Percentiles rank a stretch among this genome's conserved stretches.
These are phyloP conservation scores for Casaregolazyma suthepensis DNA, from an alignment of 1,139 yeast species.

Conservation along the genomic window DNA sequence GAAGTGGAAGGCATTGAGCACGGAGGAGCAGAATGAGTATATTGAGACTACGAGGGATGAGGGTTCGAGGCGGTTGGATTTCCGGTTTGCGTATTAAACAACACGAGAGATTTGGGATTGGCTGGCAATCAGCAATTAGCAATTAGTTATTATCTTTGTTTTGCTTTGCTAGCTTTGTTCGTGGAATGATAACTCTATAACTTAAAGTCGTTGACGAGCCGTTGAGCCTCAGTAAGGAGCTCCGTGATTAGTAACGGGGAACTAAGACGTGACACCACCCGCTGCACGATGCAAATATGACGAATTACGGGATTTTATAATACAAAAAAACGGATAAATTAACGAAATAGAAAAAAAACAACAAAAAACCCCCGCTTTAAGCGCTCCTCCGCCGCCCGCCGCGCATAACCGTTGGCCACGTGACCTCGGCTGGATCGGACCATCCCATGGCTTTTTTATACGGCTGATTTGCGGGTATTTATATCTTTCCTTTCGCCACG, in stretches of 20 bases:
- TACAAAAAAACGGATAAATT: neutral
- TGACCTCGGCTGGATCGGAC: neutral
- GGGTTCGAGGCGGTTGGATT: constrained; percentile 51
- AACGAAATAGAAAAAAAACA: too few species aligned
- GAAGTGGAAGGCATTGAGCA: constrained; percentile 44
- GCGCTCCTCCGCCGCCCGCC: neutral
- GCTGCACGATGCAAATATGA: neutral
- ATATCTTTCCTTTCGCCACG: neutral
- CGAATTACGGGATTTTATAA: neutral
- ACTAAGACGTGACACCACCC: too few species aligned
- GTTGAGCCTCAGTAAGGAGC: neutral
- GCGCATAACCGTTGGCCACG: neutral
- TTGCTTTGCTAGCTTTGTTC: too few species aligned
- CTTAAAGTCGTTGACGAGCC: neutral
- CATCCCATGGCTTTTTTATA: neutral
- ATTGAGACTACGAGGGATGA: constrained; percentile 38
- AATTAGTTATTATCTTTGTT: too few species aligned
- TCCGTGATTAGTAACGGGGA: too few species aligned
- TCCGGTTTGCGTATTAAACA: constrained; percentile 31
- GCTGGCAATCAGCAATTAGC: too few species aligned
- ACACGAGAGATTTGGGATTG: too few species aligned
- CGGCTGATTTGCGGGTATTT: neutral
- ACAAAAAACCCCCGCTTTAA: too few species aligned
- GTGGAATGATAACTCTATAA: too few species aligned
- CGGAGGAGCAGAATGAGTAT: constrained; percentile 42